Base-by-base conservation (phyloP, 805 yeast species). In the Saccharomycopsis malanga region DNA sequence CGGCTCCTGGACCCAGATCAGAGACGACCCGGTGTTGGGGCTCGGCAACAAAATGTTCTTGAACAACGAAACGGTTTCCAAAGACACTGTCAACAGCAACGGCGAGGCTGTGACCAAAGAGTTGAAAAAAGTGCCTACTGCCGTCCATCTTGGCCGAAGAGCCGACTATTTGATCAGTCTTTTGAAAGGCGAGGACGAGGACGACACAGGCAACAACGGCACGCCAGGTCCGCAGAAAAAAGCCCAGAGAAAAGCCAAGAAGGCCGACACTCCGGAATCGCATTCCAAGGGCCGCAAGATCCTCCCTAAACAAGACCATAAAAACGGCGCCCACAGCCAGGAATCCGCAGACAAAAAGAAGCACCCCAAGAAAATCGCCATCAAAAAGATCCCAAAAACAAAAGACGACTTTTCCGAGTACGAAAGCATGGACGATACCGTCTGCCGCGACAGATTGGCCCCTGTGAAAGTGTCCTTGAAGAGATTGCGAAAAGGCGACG, bases 11-110 rank as follows among this genome's bases (percentile, higher is more conserved):
- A 62, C 74, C 2, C 89, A 85, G 59, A 89, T 93, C 39, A 73
- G 98, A 60, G 99, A 93, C 66, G 98, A 93, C 65, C 98, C 98
- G 1, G 74, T 87, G 44, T 71, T 93, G 49, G 89, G 88, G 9
- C 70, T 93, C 52, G 84, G 87, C 52, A 87, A 87, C 56, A 93
- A 87, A 68, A 67, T 93, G 55, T 93, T 79, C 58, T 70, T 93
- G 56, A 76, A 71, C 48, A 54, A 57, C 32, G 56, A 54, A 35
- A 61, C 61, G 20, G 64, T 66, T 2, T 61, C 63, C 4, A 66
- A 63, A 42, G 72, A 64, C 43, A 68, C 64, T 49, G 45, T 52
- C 6, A 58, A 44, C 14, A 30, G 24, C 4, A 20, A 49, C 18
- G 49, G 48, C 6, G 50, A 41, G 23, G 7, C 50, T 54, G 57